phyloP scores from a whole-genome alignment of 2,329 filamentous ascomycete species.

The Penicillium janthinellum region DNA sequence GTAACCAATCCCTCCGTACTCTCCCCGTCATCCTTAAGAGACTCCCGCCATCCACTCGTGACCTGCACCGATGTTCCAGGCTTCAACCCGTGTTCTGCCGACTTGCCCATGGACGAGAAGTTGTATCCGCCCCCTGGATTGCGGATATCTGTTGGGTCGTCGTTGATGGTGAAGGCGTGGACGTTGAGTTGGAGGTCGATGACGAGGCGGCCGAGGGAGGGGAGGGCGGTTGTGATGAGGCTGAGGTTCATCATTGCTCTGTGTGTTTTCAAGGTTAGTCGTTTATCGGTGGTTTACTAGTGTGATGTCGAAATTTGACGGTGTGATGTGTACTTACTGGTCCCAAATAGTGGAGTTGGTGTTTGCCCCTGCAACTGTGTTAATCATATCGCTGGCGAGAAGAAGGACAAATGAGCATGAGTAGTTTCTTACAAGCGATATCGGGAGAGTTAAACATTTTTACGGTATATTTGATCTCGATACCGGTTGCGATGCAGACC shows the following conservation, averaged over 20 bases:
- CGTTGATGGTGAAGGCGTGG: constrained; percentile 18
- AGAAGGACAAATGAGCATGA: not conserved
- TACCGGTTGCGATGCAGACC: constrained; percentile 13
- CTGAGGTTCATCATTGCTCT: constrained; percentile 23
- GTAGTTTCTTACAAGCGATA: constrained; percentile 9
- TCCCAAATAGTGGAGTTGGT: constrained; percentile 21
- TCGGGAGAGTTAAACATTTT: constrained; percentile 13
- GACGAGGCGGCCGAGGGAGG: constrained; percentile 20
- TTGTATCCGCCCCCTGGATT: constrained; percentile 3
- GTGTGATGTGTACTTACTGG: constrained; percentile 13
- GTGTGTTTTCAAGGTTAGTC: not conserved
- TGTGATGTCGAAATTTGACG: too few species aligned
- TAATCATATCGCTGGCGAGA: not conserved
- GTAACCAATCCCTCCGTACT: constrained; percentile 14
- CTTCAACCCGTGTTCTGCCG: not conserved
- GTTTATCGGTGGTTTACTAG: not conserved
- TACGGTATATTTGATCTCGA: constrained; percentile 11
- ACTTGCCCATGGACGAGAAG: constrained; percentile 9
- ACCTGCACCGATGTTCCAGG: constrained; percentile 6
- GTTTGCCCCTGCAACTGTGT: constrained; percentile 14
- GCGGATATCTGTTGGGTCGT: constrained; percentile 2
- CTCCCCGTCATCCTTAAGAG: constrained; percentile 11
- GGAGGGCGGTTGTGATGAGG: constrained; percentile 19
- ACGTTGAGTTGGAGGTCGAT: constrained; percentile 19
- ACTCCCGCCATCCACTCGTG: constrained; percentile 16